Evolutionary conservation across 257 asterid genomes (phyloP), one percentile per base, ranked within the genome.

Genomic region (Coffea eugenioides): DNA sequence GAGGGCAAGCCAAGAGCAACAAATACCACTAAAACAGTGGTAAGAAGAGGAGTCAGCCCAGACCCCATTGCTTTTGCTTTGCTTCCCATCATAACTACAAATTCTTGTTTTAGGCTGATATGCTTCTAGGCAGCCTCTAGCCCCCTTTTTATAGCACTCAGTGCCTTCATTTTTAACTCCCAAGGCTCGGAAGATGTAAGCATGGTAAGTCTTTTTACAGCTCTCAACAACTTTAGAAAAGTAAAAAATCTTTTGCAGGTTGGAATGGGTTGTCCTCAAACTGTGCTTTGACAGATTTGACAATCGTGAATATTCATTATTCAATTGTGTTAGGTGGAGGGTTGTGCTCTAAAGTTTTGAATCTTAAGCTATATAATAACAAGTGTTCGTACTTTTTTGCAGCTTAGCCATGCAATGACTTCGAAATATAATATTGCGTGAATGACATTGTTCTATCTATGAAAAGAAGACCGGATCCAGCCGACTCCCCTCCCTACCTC

Each of bases 1-100:
- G 76, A 78, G 51, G 85, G 85, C 54, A 82, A 62, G 76, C 75
- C 31, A 51, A 82, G 80, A 3, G 82, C 54, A 16, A 82, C 23
- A 46, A 78, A 1, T 15, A 52, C 82, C 77, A 78, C 57, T 25
- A 82, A 43, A 70, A 76, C 43, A 6, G 78, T 31, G 56, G 80
- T 31, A 54, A 82, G 11, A 27, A 73, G 72, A 74, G 82, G 72
- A 39, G 59, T 76, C 82, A 82, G 74, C 20, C 25, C 1, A 65
- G 82, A 41, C 31, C 71, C 66, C 76, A 16, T 82, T 39, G 43
- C 43, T 39, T 39, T 39, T 39, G 67, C 23, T 77, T 71, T 71
- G 43, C 39, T 62, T 0, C 84, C 75, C 80, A 76, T 81, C 77
- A 18, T 81, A 23, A 52, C 46, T 51, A 78, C 21, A 23, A 18